Evolutionary conservation across 2,329 filamentous ascomycete genomes (phyloP).

Genomic region (Aspergillus pseudonomiae): DNA sequence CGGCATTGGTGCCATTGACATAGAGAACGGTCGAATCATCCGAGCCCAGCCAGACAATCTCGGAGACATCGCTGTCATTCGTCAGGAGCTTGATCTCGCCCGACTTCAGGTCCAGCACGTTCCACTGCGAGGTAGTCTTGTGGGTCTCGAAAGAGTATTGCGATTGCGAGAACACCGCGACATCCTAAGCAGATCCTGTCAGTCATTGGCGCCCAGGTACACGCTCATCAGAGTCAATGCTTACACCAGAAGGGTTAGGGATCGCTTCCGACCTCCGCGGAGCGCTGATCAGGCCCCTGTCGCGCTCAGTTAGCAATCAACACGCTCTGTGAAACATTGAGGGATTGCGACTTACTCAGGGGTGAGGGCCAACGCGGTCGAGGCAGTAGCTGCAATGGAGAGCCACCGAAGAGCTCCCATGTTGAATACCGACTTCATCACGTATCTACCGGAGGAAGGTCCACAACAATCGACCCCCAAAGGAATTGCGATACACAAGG

Average conservation of each 20-base stretch:
- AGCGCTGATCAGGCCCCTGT: slow-evolving; percentile 41
- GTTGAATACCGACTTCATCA: not conserved
- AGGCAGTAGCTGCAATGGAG: slow-evolving; percentile 26
- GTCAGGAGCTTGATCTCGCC: slow-evolving; percentile 69
- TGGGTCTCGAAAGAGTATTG: slow-evolving; percentile 81
- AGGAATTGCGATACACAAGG: not conserved
- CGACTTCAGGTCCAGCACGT: slow-evolving; percentile 70
- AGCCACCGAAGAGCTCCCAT: slow-evolving; percentile 32
- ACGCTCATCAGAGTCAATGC: slow-evolving; percentile 10
- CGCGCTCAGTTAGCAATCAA: not conserved
- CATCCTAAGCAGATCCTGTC: slow-evolving; percentile 30
- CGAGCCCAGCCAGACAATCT: slow-evolving; percentile 76
- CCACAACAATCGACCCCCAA: not conserved
- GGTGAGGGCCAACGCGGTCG: slow-evolving; percentile 29
- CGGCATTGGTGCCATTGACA: slow-evolving; percentile 52
- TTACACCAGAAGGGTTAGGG: slow-evolving; percentile 45
- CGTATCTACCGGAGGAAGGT: not conserved
- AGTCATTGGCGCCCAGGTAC: not conserved
- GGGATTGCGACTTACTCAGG: slow-evolving; percentile 30
- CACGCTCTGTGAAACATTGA: not conserved
- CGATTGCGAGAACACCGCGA: slow-evolving; percentile 61
- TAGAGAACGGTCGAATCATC: slow-evolving; percentile 63
- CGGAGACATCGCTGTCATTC: slow-evolving; percentile 65
- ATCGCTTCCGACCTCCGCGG: slow-evolving; percentile 40
- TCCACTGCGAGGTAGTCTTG: slow-evolving; percentile 61